A percentile compares a stretch with the other conserved stretches of the same genome.
These are phyloP conservation scores for Stropharia rugosoannulata DNA, from an alignment of 768 basidiomycete genomes.

Conservation along the genomic window DNA sequence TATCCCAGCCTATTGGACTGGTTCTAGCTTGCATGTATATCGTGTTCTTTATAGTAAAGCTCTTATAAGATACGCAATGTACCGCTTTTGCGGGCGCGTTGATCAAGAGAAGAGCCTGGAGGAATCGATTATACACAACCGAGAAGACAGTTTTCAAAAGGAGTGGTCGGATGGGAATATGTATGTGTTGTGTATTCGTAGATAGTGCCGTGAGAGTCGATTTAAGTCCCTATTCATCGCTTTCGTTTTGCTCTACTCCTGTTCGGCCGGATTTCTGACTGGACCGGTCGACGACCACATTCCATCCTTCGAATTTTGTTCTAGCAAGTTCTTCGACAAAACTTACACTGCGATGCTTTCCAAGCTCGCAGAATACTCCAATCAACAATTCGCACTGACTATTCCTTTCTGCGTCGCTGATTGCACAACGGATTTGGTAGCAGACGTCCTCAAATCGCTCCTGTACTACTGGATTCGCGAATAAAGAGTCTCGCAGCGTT, in stretches of 20 bases:
- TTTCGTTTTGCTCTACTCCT: not conserved
- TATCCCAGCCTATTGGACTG: too few species aligned
- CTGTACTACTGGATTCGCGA: constrained; percentile 17
- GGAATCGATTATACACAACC: too few species aligned
- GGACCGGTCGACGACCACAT: constrained; percentile 15
- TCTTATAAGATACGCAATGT: too few species aligned
- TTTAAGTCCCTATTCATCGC: not conserved
- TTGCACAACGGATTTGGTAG: constrained; percentile 5
- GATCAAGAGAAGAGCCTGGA: too few species aligned
- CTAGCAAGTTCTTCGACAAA: constrained; percentile 25
- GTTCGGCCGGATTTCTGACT: not conserved
- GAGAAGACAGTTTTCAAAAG: too few species aligned
- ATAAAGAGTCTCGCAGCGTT: constrained; percentile 20
- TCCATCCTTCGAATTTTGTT: constrained; percentile 19
- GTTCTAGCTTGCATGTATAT: too few species aligned
- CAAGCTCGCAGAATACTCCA: constrained; percentile 24
- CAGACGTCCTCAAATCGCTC: constrained; percentile 16
- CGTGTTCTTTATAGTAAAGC: too few species aligned
- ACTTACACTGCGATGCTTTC: constrained; percentile 26
- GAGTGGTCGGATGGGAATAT: too few species aligned
- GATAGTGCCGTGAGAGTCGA: not conserved
- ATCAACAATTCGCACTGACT: constrained; percentile 13
- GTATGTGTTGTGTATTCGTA: too few species aligned
- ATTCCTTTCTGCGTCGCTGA: constrained; percentile 11
- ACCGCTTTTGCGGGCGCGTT: too few species aligned